Evolutionary conservation across 441 rosid genomes (phyloP).

Genomic region (Populus hybrid): DNA sequence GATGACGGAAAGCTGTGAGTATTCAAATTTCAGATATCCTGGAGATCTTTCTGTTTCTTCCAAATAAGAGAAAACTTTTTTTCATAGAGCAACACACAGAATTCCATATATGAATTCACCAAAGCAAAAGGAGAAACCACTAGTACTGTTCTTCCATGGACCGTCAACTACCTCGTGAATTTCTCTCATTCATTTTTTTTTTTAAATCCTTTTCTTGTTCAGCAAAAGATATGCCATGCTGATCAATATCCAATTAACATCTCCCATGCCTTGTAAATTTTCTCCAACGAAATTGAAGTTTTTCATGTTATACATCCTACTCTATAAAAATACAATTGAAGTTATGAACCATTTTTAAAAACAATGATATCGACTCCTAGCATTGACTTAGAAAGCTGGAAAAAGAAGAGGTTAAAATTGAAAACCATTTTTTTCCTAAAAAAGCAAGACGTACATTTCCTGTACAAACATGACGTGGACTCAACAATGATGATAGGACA

Average conservation of each 20-base stretch:
- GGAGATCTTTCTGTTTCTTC: neutral
- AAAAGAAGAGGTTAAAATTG: neutral
- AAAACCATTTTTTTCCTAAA: neutral
- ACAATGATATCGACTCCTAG: too few relatives aligned
- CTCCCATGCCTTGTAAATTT: neutral
- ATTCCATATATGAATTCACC: neutral
- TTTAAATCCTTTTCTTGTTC: too few relatives aligned
- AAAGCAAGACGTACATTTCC: neutral
- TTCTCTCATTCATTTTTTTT: too few relatives aligned
- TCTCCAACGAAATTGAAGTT: neutral
- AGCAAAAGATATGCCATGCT: too few relatives aligned
- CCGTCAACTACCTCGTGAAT: too few relatives aligned
- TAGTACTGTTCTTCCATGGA: too few relatives aligned
- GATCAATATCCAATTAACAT: neutral
- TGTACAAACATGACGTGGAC: neutral
- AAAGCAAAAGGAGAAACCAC: too few relatives aligned
- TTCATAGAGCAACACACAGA: neutral
- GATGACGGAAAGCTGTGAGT: neutral
- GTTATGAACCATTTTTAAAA: neutral
- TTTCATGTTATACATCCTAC: neutral
- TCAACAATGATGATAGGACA: neutral
- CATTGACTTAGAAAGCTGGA: neutral
- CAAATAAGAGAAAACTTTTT: neutral
- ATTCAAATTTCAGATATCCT: constrained; percentile 8
- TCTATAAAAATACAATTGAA: neutral